These are phyloP conservation scores for Pythium grandisporangium DNA, from an alignment of 352 stramenopile genomes.

Conservation along the genomic window DNA sequence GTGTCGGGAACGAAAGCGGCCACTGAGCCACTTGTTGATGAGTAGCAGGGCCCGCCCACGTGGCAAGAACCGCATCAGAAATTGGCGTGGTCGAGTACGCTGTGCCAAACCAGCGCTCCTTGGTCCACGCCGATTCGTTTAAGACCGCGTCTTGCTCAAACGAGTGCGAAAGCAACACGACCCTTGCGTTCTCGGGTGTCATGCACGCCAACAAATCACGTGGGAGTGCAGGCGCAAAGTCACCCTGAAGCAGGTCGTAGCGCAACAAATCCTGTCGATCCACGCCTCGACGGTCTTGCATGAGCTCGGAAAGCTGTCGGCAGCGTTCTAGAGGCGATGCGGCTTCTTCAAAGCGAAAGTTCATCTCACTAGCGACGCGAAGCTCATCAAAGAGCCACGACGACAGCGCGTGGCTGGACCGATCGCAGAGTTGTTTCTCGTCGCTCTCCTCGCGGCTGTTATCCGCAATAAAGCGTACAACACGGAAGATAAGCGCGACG, in stretches of 20 bases:
- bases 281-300: constrained; percentile 35
- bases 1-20: constrained; percentile 10
- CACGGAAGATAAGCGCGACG: constrained; percentile 16
- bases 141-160: constrained; percentile 17
- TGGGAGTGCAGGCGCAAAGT: constrained; percentile 23
- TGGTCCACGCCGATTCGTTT: constrained; percentile 1
- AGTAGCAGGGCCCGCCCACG: constrained; percentile 11
- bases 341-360: constrained; percentile 23
- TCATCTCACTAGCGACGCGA: constrained; percentile 13
- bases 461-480: constrained; percentile 14
- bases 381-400: constrained; percentile 34
- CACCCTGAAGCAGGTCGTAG: constrained; percentile 43
- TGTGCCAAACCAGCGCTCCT: constrained; percentile 53
- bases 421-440: too few species aligned
- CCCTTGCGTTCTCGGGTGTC: constrained; percentile 41
- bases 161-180: constrained; percentile 43
- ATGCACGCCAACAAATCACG: constrained; percentile 24
- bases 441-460: neutral
- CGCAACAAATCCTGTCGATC: constrained; percentile 35
- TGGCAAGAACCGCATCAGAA: constrained; percentile 5
- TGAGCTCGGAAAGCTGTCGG: constrained; percentile 36
- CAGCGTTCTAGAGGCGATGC: constrained; percentile 22
- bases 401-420: too few species aligned
- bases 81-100: constrained; percentile 39
- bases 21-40: neutral